Evolutionary conservation across 805 yeast genomes (phyloP).

Genomic region (Wickerhamiella bombiphila): DNA sequence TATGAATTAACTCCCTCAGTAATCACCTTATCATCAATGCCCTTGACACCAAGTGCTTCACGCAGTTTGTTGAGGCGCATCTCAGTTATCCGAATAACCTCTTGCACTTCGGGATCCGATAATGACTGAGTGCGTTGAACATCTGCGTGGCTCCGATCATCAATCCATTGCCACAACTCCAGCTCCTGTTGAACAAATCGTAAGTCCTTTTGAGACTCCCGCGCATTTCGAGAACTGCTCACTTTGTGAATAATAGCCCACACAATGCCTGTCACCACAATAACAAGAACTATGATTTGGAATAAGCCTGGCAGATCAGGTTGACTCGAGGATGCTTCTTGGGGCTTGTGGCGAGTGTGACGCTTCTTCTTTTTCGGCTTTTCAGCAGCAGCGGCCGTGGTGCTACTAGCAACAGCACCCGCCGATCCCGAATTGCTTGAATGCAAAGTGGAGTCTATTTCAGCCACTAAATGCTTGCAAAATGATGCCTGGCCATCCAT

Average conservation of each 20-base stretch:
- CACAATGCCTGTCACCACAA: background rate
- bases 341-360: background rate
- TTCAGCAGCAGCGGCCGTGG: background rate
- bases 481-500: conserved; percentile 61
- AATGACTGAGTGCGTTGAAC: conserved; percentile 13
- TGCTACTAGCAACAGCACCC: background rate
- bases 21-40: no score
- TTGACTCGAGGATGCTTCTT: background rate
- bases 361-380: background rate
- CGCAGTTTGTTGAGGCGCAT: conserved; percentile 11
- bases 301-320: background rate
- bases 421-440: no score
- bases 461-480: conserved; percentile 34
- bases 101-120: conserved; percentile 11
- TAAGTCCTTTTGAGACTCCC: conserved; percentile 15
- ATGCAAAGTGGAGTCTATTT: conserved; percentile 18
- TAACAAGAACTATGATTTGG: background rate
- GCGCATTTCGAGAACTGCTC: conserved; percentile 7
- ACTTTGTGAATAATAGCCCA: background rate
- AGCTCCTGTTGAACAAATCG: conserved; percentile 36
- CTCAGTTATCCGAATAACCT: conserved; percentile 17
- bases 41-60: no score
- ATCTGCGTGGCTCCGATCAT: conserved; percentile 25
- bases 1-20: no score
- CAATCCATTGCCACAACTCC: conserved; percentile 62